Percentiles rank a stretch among this genome's conserved stretches.
phyloP scores from a whole-genome alignment of 176 grass and related monocot genomes.

The Paspalum vaginatum region DNA sequence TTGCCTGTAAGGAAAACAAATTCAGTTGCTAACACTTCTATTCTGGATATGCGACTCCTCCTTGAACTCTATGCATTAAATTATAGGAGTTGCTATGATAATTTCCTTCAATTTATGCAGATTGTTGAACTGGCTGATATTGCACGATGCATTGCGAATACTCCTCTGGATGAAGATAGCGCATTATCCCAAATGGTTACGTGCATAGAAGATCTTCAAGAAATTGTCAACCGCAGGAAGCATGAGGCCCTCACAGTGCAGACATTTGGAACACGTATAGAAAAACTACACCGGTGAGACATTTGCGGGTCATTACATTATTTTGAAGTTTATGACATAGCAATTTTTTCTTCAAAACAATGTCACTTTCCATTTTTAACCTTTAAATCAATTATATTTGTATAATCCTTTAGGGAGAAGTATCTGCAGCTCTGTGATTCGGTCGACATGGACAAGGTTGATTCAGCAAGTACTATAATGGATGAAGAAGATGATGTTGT shows the following conservation, averaged over 20 bases:
- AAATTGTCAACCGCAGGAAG: conserved; percentile 89
- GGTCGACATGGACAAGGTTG: conserved; percentile 92
- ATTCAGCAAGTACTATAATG: conserved; percentile 86
- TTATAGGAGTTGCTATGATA: conserved; percentile 17
- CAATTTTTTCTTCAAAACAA: background rate
- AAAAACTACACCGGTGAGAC: conserved; percentile 90
- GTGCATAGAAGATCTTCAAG: conserved; percentile 98
- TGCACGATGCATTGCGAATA: conserved; percentile 90
- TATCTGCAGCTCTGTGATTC: conserved; percentile 97
- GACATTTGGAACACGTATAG: conserved; percentile 97
- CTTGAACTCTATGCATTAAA: conserved; percentile 15
- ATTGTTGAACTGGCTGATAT: conserved; percentile 98
- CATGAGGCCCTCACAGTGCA: conserved; percentile 94
- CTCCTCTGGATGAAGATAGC: conserved; percentile 88
- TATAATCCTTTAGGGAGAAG: conserved; percentile 75
- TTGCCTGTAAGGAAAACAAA: conserved; percentile 20
- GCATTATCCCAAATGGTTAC: conserved; percentile 86
- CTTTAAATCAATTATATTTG: conserved; percentile 37
- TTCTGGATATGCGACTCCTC: conserved; percentile 1
- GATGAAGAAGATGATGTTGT: conserved; percentile 99
- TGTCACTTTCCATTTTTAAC: conserved; percentile 30
- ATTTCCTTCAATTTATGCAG: conserved; percentile 53
- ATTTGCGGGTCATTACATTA: background rate
- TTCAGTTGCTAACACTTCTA: background rate
- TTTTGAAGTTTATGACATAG: conserved; percentile 2